phyloP scores from a whole-genome alignment of 441 rosid species.

The Eruca vesicaria region DNA sequence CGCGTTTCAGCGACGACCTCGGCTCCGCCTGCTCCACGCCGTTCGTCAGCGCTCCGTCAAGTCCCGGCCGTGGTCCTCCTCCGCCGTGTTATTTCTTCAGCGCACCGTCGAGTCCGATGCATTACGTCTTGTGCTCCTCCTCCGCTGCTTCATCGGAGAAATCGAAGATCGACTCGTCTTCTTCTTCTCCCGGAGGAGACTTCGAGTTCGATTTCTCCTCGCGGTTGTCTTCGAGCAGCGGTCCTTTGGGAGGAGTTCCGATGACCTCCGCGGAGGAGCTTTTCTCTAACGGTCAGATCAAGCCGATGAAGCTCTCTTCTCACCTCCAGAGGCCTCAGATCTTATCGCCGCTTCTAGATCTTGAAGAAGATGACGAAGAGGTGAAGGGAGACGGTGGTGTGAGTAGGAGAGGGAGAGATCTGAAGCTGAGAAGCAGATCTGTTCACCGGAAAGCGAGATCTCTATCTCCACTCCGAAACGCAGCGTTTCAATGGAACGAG shows the following conservation, averaged over 20 bases:
- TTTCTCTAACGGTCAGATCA: conserved; percentile 87
- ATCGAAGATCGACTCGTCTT: conserved; percentile 28
- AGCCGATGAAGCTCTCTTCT: conserved; percentile 83
- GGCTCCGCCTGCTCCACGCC: conserved; percentile 80
- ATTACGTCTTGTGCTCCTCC: conserved; percentile 51
- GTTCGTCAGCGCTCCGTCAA: conserved; percentile 92
- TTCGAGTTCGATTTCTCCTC: conserved; percentile 87
- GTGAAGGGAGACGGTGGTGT: not conserved
- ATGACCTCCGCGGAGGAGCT: conserved; percentile 95
- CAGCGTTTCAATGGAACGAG: conserved; percentile 42
- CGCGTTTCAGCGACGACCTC: conserved; percentile 43
- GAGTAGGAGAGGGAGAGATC: conserved; percentile 62
- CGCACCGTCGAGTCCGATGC: conserved; percentile 97
- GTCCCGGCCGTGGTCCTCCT: conserved; percentile 70
- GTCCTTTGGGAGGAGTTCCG: conserved; percentile 50
- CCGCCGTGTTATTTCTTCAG: conserved; percentile 81
- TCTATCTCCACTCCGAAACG: conserved; percentile 74
- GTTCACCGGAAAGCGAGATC: conserved; percentile 80
- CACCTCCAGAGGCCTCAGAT: conserved; percentile 83
- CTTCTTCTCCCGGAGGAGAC: conserved; percentile 41
- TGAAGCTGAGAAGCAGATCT: conserved; percentile 64
- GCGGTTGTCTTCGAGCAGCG: conserved; percentile 44
- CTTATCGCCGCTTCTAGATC: conserved; percentile 70
- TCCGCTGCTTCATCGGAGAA: conserved; percentile 33
- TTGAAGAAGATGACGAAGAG: conserved; percentile 48